Conservation (phyloP, 768 basidiomycete species). For the Serendipita vermifera region DNA sequence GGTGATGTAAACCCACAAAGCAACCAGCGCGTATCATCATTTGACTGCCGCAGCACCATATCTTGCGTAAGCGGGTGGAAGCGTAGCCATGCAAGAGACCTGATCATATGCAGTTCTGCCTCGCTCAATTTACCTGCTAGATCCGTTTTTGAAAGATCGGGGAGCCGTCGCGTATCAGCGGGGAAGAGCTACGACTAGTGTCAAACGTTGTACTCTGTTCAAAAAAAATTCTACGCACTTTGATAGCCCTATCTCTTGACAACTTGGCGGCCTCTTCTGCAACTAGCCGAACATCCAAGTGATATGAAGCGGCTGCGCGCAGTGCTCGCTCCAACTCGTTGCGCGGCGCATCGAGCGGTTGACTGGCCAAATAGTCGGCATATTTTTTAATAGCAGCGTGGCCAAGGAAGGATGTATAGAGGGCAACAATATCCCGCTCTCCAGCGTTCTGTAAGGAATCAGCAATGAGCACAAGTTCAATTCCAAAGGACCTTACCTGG, state of each 20-base stretch:
- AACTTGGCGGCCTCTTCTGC: background rate
- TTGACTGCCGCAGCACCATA: background rate
- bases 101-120: background rate
- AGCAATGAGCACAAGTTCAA: background rate
- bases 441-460: conserved; percentile 44
- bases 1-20: background rate
- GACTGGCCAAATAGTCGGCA: conserved; percentile 73
- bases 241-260: conserved; percentile 2
- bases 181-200: background rate
- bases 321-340: conserved; percentile 30
- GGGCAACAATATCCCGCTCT: conserved; percentile 74
- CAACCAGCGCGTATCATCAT: conserved; percentile 7
- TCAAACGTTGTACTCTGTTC: background rate
- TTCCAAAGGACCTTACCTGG: conserved; percentile 39
- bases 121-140: background rate
- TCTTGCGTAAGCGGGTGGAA: background rate
- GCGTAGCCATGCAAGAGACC: conserved; percentile 4
- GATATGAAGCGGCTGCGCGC: background rate
- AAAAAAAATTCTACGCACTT: background rate
- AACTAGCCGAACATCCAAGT: conserved; percentile 1
- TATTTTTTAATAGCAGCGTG: conserved; percentile 88
- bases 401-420: conserved; percentile 85
- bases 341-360: conserved; percentile 49
- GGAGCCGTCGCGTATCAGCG: background rate
- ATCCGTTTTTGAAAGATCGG: background rate